Percentiles rank a stretch among this genome's conserved stretches.
Conservation (phyloP, 345 rosid species). For the Mallotus nudiflorus region DNA sequence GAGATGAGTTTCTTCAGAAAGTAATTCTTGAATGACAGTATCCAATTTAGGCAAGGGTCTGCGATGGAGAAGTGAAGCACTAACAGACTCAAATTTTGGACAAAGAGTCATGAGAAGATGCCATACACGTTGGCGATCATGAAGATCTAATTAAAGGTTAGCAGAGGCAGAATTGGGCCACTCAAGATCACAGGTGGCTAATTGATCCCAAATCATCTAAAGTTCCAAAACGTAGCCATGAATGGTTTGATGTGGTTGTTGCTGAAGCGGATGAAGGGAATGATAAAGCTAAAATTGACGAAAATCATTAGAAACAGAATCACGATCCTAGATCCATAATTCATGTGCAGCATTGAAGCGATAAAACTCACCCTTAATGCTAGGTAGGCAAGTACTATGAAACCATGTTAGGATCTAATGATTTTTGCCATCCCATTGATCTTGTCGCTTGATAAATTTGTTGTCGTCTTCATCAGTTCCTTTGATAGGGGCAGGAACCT, state of each 20-base stretch:
- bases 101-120: not conserved
- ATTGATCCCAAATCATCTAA: not conserved
- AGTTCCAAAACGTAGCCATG: not conserved
- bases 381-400: not conserved
- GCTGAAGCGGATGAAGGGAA: not conserved
- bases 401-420: not conserved
- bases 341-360: not conserved
- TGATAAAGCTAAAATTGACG: not conserved
- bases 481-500: too few species aligned
- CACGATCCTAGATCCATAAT: not conserved
- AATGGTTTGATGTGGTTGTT: not conserved
- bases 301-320: not conserved
- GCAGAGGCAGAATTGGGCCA: not conserved
- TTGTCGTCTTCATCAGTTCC: not conserved
- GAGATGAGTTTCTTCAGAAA: not conserved
- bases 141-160: not conserved
- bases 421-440: not conserved
- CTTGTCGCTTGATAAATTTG: not conserved
- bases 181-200: not conserved
- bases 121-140: not conserved
- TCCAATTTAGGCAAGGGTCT: too few species aligned
- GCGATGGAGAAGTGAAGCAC: not conserved
- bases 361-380: not conserved
- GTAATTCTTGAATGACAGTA: not conserved
- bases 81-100: not conserved